These are phyloP conservation scores for Yamadazyma friedrichii DNA, from an alignment of 1,139 yeast genomes.

Conservation along the genomic window DNA sequence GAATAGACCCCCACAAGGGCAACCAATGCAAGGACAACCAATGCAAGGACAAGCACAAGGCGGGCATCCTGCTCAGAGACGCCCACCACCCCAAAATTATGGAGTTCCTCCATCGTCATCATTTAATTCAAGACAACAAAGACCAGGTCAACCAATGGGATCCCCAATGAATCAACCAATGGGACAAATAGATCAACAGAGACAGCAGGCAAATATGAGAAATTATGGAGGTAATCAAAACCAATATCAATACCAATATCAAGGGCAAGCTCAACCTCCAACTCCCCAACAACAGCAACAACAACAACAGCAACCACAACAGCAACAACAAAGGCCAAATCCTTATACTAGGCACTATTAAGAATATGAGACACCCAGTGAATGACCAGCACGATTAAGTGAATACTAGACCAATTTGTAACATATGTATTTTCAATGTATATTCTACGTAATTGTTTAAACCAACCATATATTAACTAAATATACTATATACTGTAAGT, in stretches of 20 bases:
- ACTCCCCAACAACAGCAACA: conserved; percentile 7
- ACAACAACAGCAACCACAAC: conserved; percentile 10
- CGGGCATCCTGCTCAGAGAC: conserved; percentile 6
- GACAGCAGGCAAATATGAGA: conserved; percentile 11
- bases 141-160: conserved; percentile 6
- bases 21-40: conserved; percentile 19
- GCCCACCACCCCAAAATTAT: conserved; percentile 12
- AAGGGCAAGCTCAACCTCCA: conserved; percentile 10
- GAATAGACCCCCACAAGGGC: conserved; percentile 4
- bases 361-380: background rate
- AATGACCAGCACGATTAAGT: too few species aligned
- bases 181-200: conserved; percentile 1
- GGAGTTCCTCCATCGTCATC: conserved; percentile 12
- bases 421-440: conserved; percentile 7
- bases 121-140: conserved; percentile 5
- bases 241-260: conserved; percentile 14
- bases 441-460: background rate
- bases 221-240: conserved; percentile 10
- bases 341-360: conserved; percentile 16
- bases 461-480: background rate
- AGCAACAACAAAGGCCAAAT: conserved; percentile 8
- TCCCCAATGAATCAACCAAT: conserved; percentile 2
- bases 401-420: conserved; percentile 4
- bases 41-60: conserved; percentile 4
- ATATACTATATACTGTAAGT: too few species aligned